Evolutionary conservation across 2,329 filamentous ascomycete genomes (phyloP).

Genomic region (Knufia petricola): DNA sequence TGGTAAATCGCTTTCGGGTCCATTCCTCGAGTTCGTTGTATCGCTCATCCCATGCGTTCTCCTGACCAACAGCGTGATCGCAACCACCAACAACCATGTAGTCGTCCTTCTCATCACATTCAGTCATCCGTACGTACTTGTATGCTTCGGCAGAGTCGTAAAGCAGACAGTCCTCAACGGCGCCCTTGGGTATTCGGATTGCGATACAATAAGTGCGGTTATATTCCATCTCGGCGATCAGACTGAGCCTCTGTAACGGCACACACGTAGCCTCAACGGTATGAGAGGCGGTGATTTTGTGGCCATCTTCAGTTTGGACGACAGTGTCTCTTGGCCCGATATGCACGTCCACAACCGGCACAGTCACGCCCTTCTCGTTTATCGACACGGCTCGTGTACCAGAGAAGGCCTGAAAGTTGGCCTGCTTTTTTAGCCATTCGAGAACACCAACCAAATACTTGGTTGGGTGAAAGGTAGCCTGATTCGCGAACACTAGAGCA

Average conservation of each 20-base stretch:
- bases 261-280: conserved; percentile 48
- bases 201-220: conserved; percentile 50
- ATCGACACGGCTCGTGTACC: conserved; percentile 41
- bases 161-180: conserved; percentile 45
- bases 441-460: conserved; percentile 46
- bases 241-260: conserved; percentile 46
- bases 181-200: conserved; percentile 43
- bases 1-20: conserved; percentile 45
- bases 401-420: conserved; percentile 46
- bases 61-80: conserved; percentile 51
- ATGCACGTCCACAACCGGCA: conserved; percentile 28
- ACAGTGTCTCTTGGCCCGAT: conserved; percentile 38
- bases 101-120: conserved; percentile 44
- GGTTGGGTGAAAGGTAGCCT: conserved; percentile 50
- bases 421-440: conserved; percentile 41
- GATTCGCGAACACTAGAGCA: conserved; percentile 38
- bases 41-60: conserved; percentile 33
- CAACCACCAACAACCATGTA: conserved; percentile 49
- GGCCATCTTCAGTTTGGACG: conserved; percentile 38
- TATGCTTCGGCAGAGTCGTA: conserved; percentile 48
- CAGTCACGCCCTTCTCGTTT: conserved; percentile 40
- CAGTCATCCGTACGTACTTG: conserved; percentile 47
- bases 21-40: conserved; percentile 45
- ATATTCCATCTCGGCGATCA: conserved; percentile 46
- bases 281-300: conserved; percentile 40